Conservation (phyloP, 257 asterid genomes). For the Solanum bulbocastanum region DNA sequence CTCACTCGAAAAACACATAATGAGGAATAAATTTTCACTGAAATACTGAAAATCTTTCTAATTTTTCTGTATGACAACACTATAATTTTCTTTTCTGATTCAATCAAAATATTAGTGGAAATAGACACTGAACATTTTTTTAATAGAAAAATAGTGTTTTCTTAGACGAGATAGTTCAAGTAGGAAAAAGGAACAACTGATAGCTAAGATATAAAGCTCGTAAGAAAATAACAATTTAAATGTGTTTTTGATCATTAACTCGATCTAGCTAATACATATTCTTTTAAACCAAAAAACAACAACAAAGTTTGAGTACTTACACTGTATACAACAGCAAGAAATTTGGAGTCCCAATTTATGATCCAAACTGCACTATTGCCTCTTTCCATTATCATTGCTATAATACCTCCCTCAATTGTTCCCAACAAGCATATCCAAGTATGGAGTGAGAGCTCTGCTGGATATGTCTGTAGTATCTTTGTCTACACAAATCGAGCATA, state of each 20-base stretch:
- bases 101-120: neutral
- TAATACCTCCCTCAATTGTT: conserved; percentile 49
- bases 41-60: neutral
- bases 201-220: neutral
- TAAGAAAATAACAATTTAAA: neutral
- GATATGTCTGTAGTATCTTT: conserved; percentile 33
- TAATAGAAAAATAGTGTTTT: neutral
- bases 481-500: neutral
- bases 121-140: neutral
- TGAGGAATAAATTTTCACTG: neutral
- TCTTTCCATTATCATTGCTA: conserved; percentile 65
- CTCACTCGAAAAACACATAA: neutral
- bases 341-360: conserved; percentile 58
- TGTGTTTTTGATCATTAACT: neutral
- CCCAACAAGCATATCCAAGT: conserved; percentile 86
- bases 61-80: neutral
- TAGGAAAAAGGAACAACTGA: neutral
- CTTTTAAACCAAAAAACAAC: neutral
- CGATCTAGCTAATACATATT: neutral
- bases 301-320: conserved; percentile 44
- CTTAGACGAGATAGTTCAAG: neutral
- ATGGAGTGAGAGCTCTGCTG: conserved; percentile 68
- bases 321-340: conserved; percentile 72
- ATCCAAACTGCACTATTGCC: conserved; percentile 67
- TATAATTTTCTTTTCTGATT: neutral